phyloP scores from a whole-genome alignment of 768 basidiomycete species.

The Asterophora parasitica region DNA sequence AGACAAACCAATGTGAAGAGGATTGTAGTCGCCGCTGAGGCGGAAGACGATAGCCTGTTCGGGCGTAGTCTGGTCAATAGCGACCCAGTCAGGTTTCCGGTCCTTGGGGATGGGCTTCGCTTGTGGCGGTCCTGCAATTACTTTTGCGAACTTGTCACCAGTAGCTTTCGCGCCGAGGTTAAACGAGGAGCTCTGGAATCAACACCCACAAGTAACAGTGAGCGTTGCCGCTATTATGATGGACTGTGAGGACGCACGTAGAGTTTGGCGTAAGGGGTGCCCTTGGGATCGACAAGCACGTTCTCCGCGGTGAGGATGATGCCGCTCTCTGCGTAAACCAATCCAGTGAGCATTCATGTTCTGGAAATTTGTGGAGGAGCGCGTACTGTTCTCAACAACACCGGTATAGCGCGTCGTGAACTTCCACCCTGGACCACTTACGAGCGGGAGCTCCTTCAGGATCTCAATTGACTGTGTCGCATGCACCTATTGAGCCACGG shows the following conservation, averaged over 20 bases:
- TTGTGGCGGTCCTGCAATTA: conserved; percentile 54
- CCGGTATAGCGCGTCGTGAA: conserved; percentile 61
- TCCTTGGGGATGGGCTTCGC: conserved; percentile 58
- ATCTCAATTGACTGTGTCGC: conserved; percentile 77
- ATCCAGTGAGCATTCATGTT: neutral
- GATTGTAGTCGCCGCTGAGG: conserved; percentile 76
- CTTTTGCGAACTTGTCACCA: conserved; percentile 57
- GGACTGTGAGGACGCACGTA: conserved; percentile 38
- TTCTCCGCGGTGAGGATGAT: conserved; percentile 67
- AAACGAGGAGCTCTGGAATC: conserved; percentile 54
- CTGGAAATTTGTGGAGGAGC: no score
- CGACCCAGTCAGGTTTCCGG: conserved; percentile 55
- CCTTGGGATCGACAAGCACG: conserved; percentile 57
- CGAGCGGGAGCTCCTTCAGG: conserved; percentile 69
- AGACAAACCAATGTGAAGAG: conserved; percentile 60
- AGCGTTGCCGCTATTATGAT: neutral
- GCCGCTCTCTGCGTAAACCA: conserved; percentile 53
- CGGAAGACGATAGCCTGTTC: conserved; percentile 71
- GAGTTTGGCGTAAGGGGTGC: conserved; percentile 55
- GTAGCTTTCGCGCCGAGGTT: conserved; percentile 64
- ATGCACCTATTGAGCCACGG: conserved; percentile 51
- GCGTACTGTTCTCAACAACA: conserved; percentile 78
- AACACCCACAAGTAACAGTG: no score
- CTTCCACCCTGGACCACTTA: conserved; percentile 78
- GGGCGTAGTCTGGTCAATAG: conserved; percentile 56